Evolutionary conservation across 768 basidiomycete genomes (phyloP).

Genomic region (Leccinum disarticulatum): DNA sequence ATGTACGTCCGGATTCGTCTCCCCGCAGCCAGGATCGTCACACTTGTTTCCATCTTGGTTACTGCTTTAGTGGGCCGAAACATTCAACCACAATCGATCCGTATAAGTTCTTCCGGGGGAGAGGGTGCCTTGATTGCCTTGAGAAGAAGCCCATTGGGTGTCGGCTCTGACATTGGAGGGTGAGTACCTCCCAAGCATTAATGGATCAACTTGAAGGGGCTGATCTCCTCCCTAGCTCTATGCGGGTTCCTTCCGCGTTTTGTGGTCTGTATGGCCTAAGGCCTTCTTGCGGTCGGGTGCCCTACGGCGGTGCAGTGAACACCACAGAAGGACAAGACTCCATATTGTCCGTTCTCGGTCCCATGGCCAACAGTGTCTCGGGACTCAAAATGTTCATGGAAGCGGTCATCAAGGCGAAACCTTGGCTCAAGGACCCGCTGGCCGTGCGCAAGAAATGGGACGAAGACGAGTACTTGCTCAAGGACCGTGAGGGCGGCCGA

Average conservation of each 20-base stretch:
- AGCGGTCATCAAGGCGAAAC: constrained; percentile 54
- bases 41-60: too few relatives aligned
- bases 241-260: constrained; percentile 71
- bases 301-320: constrained; percentile 66
- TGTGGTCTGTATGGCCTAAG: constrained; percentile 71
- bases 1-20: constrained; percentile 5
- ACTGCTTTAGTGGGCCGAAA: constrained; percentile 62
- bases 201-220: neutral
- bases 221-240: constrained; percentile 44
- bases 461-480: constrained; percentile 55
- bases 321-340: constrained; percentile 72
- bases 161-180: constrained; percentile 85
- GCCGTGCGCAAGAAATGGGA: constrained; percentile 59
- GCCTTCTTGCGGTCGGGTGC: constrained; percentile 68
- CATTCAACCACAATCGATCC: constrained; percentile 74
- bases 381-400: constrained; percentile 70
- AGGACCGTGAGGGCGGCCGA: constrained; percentile 55
- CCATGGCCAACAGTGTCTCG: constrained; percentile 55
- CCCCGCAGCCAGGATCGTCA: neutral
- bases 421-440: constrained; percentile 69
- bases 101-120: constrained; percentile 77
- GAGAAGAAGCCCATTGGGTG: constrained; percentile 51
- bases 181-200: constrained; percentile 25
- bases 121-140: constrained; percentile 72
- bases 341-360: constrained; percentile 70